phyloP scores from a whole-genome alignment of 2,329 filamentous ascomycete genomes.

The Coleophoma eucalyptorum region DNA sequence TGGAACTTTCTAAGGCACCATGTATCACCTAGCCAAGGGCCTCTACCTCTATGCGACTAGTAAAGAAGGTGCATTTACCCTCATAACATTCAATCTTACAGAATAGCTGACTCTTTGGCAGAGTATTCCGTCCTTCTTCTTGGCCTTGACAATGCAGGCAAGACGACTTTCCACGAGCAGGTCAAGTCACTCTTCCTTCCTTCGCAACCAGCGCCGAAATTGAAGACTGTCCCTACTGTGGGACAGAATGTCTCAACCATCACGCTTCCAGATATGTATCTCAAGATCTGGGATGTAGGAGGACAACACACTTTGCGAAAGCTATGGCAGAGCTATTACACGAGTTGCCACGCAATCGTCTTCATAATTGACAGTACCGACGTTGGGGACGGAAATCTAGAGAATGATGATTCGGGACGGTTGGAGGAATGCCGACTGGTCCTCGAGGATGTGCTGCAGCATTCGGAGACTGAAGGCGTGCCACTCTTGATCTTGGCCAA shows the following conservation, averaged over 20 bases:
- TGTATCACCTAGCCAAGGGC: conserved; percentile 96
- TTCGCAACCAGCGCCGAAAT: conserved; percentile 57
- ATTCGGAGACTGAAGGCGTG: conserved; percentile 85
- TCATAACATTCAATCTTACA: too few species aligned
- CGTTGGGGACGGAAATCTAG: conserved; percentile 67
- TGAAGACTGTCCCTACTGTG: conserved; percentile 91
- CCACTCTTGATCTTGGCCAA: conserved; percentile 91
- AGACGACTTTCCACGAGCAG: conserved; percentile 96
- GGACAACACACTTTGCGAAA: conserved; percentile 85
- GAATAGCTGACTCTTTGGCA: conserved; percentile 29
- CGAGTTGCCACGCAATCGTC: conserved; percentile 90
- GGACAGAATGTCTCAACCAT: conserved; percentile 96
- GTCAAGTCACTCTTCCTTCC: conserved; percentile 84
- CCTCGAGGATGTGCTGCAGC: conserved; percentile 83
- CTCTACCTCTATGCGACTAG: conserved; percentile 93
- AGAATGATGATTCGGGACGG: conserved; percentile 47
- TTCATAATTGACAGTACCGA: conserved; percentile 97
- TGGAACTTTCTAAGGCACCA: conserved; percentile 32
- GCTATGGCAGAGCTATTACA: conserved; percentile 95
- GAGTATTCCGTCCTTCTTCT: conserved; percentile 97
- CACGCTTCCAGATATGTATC: conserved; percentile 86
- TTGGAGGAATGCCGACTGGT: conserved; percentile 87
- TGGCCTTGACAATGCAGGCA: conserved; percentile 96
- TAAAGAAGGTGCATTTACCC: conserved; percentile 70
- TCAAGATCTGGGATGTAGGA: conserved; percentile 98